Percentiles rank a stretch among this genome's conserved stretches.
These are phyloP conservation scores for Fusarium falciforme DNA, from an alignment of 2,329 filamentous ascomycete species.

Conservation along the genomic window DNA sequence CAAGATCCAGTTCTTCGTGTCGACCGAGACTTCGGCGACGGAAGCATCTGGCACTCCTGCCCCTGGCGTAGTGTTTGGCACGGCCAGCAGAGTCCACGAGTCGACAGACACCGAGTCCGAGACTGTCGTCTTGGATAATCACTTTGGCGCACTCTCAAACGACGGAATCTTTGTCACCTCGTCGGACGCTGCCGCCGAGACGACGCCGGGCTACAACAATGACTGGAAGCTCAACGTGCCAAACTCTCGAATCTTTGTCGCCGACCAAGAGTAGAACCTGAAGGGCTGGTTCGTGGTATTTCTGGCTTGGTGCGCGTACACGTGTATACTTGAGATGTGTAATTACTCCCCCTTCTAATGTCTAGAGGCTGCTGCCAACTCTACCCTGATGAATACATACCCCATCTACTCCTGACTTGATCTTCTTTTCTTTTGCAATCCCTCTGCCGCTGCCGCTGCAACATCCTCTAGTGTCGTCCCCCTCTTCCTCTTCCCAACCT, in stretches of 20 bases:
- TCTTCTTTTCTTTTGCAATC: constrained; percentile 58
- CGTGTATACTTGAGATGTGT: constrained; percentile 22
- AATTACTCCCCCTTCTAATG: constrained; percentile 8
- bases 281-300: not conserved
- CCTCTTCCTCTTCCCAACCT: constrained; percentile 65
- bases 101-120: constrained; percentile 8
- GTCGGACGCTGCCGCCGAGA: constrained; percentile 32
- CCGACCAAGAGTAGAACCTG: not conserved
- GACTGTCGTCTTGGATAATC: constrained; percentile 48
- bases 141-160: constrained; percentile 74
- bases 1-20: constrained; percentile 73
- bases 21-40: constrained; percentile 45
- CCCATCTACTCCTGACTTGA: not conserved
- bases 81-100: constrained; percentile 38
- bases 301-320: not conserved
- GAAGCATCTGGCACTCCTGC: constrained; percentile 20
- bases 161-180: constrained; percentile 66
- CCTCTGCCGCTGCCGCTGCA: constrained; percentile 60
- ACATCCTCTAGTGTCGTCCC: constrained; percentile 70
- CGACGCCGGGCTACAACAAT: constrained; percentile 44
- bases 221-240: constrained; percentile 52
- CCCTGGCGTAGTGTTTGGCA: constrained; percentile 49
- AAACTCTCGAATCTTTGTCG: constrained; percentile 46
- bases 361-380: not conserved
- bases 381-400: not conserved